Base-by-base conservation (phyloP, 768 basidiomycete species). In the Holtermannia corniformis region DNA sequence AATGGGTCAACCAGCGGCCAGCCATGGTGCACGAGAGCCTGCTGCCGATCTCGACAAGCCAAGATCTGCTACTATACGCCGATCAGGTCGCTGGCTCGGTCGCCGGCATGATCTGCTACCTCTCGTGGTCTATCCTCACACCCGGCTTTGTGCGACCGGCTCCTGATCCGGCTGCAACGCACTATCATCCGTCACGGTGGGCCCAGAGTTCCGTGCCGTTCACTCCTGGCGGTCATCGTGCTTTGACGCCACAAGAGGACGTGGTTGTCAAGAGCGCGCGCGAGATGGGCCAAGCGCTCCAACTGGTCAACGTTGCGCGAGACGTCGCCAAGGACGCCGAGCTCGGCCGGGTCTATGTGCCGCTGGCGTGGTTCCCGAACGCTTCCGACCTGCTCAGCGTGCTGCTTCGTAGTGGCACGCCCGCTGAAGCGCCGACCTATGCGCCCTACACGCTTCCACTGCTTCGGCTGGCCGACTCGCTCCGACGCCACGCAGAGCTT, bases 211-310 rank as follows among this genome's bases (percentile, higher is more conserved):
- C 32, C 10, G 32, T 37, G 32, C 32, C 32, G 7, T 37, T 37
- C 32, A 37, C 32, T 7, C 32, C 32, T 7, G 32, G 32, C 10
- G 32, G 32, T 37, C 32, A 37, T 16, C 32, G 32, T 37, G 7
- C 21, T 1, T 10, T 14, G 19, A 1, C 1, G 19, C 13, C 3
- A 23, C 4, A 19, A 22, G 28, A 25, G 13, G 40, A 28, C 25
- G 20, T 28, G n/a, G 43, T 52, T n/a, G 51, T 59, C 13, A 4
- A 28, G 19, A 37, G 49, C 5, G 71, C 70, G 13, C 47, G 73
- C 32, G 58, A 65, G 54, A 75, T 73, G 73, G 74, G 74, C 14
- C 48, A 62, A 22, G 70, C 74, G n/a, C 57, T 75, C n/a, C 74
- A 75, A 48, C 60, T 73, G 13, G 72, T 75, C 58, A 75, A 75